These are phyloP conservation scores for Hypoxylon perforatum DNA, from an alignment of 495 filamentous ascomycete genomes.

Conservation along the genomic window DNA sequence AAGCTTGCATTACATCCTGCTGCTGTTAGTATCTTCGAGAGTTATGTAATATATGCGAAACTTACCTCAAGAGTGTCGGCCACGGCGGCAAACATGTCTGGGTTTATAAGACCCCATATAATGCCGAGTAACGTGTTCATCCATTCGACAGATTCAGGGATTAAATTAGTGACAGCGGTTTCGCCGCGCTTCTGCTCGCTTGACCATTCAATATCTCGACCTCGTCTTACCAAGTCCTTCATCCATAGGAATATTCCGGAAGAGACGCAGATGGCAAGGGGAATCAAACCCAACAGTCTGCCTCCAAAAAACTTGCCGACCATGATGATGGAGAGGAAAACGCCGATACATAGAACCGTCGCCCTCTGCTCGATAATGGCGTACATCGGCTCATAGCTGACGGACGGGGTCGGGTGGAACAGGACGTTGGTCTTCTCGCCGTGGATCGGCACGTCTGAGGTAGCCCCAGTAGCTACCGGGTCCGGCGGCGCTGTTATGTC, in stretches of 20 bases:
- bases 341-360: constrained; percentile 70
- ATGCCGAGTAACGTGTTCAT: constrained; percentile 86
- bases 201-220: constrained; percentile 87
- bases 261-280: constrained; percentile 72
- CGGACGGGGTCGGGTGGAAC: constrained; percentile 91
- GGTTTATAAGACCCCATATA: constrained; percentile 90
- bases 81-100: constrained; percentile 84
- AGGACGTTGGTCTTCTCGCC: constrained; percentile 96
- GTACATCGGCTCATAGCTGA: constrained; percentile 89
- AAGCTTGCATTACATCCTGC: constrained; percentile 93
- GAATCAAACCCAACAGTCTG: constrained; percentile 77
- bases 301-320: constrained; percentile 84
- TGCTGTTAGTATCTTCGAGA: constrained; percentile 65
- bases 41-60: background rate
- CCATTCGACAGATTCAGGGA: constrained; percentile 93
- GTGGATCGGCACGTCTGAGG: constrained; percentile 93
- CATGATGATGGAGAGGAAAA: constrained; percentile 78
- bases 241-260: constrained; percentile 88
- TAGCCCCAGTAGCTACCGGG: constrained; percentile 79
- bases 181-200: constrained; percentile 86
- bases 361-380: constrained; percentile 77
- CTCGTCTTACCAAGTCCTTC: constrained; percentile 82
- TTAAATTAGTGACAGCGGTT: constrained; percentile 82
- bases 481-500: constrained; percentile 93
- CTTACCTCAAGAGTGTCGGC: constrained; percentile 60